These are phyloP conservation scores for Cordyceps farinosa DNA, from an alignment of 2,329 filamentous ascomycete species.

Conservation along the genomic window DNA sequence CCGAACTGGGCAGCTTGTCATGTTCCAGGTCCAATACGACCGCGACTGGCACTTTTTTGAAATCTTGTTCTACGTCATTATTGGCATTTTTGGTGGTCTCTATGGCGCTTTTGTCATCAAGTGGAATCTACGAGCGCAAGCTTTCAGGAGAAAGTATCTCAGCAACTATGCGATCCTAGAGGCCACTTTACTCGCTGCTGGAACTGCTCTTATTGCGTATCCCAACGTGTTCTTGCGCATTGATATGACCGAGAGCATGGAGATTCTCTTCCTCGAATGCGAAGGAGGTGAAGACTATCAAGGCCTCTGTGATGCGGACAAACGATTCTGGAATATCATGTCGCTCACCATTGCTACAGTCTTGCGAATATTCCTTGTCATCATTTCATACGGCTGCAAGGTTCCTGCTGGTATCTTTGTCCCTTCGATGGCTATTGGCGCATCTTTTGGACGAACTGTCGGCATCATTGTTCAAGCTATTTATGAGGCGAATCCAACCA, in stretches of 20 bases:
- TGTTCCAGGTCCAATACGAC: conserved; percentile 97
- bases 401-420: conserved; percentile 98
- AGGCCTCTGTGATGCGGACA: conserved; percentile 76
- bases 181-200: conserved; percentile 74
- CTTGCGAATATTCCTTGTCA: conserved; percentile 78
- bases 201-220: conserved; percentile 90
- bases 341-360: conserved; percentile 77
- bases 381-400: conserved; percentile 96
- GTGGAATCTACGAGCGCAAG: conserved; percentile 87
- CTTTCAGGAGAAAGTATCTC: conserved; percentile 92
- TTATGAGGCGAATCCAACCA: conserved; percentile 77
- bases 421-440: conserved; percentile 95
- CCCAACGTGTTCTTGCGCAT: conserved; percentile 93
- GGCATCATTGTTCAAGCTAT: conserved; percentile 90
- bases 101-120: conserved; percentile 98
- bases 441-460: conserved; percentile 88
- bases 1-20: conserved; percentile 92
- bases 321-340: conserved; percentile 72
- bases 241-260: conserved; percentile 99
- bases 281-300: conserved; percentile 85
- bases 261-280: conserved; percentile 92
- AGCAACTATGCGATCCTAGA: conserved; percentile 80
- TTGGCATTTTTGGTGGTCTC: conserved; percentile 88
- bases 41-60: conserved; percentile 98
- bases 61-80: conserved; percentile 82